A percentile compares a stretch with the other conserved stretches of the same genome.
Evolutionary conservation across 2,329 filamentous ascomycete species (phyloP).

Genomic region (Monilinia fructigena): DNA sequence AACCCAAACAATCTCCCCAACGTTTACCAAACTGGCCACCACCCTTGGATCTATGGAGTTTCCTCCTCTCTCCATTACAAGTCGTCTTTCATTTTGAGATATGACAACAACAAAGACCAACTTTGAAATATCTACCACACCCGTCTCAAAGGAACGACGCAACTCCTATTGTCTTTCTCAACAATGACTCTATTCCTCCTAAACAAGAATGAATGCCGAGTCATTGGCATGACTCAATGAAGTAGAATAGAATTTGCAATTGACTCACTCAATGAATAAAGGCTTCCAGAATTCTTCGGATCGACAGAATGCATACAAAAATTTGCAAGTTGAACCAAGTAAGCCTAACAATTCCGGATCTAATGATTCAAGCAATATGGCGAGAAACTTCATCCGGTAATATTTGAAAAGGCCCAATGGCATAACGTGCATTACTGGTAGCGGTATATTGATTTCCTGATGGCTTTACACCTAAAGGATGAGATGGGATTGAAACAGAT

Average conservation of each 20-base stretch:
- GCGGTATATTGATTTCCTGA: conserved; percentile 77
- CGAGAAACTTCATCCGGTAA: conserved; percentile 79
- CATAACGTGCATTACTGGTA: conserved; percentile 63
- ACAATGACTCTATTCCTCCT: not conserved
- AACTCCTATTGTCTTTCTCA: not conserved
- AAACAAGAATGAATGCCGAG: not conserved
- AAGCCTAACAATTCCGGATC: conserved; percentile 60
- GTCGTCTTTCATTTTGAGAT: not conserved
- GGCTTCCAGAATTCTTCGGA: conserved; percentile 88
- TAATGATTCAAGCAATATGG: conserved; percentile 72
- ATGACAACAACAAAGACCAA: not conserved
- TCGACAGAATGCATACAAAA: conserved; percentile 79
- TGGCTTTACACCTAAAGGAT: conserved; percentile 83
- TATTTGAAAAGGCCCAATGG: conserved; percentile 62
- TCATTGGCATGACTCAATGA: not conserved
- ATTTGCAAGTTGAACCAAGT: conserved; percentile 78
- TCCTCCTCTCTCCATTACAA: not conserved
- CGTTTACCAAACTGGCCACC: not conserved
- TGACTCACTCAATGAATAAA: conserved; percentile 77
- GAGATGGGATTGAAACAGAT: conserved; percentile 62
- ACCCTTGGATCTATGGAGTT: not conserved
- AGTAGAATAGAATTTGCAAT: conserved; percentile 2
- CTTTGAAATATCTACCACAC: not conserved
- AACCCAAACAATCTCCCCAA: not conserved
- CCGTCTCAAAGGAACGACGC: conserved; percentile 5